Conservation (phyloP, 1,284 basidiomycete genomes). For the Porogramme epimiltina region DNA sequence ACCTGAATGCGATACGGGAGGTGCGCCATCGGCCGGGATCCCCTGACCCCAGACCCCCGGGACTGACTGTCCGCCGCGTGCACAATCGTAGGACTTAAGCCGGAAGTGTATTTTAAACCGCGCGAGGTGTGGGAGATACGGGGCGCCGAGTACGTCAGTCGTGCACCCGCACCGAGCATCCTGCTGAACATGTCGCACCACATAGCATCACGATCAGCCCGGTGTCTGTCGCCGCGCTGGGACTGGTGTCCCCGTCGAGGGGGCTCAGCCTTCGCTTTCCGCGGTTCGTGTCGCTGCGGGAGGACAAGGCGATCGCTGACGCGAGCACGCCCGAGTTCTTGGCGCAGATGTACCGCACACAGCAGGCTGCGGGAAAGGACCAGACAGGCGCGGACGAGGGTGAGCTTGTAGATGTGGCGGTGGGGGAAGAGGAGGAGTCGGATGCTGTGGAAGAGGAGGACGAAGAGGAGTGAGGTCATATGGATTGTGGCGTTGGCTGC, state of each 20-base stretch:
- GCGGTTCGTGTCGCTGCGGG: constrained; percentile 78
- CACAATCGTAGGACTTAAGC: constrained; percentile 57
- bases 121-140: constrained; percentile 91
- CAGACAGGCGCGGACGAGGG: constrained; percentile 49
- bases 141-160: constrained; percentile 77
- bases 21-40: constrained; percentile 36
- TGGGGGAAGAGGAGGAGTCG: constrained; percentile 33
- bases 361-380: constrained; percentile 49
- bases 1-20: constrained; percentile 62
- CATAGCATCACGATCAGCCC: constrained; percentile 85
- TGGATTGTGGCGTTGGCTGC: constrained; percentile 7
- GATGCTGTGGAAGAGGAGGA: constrained; percentile 28
- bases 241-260: constrained; percentile 63
- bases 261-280: constrained; percentile 90
- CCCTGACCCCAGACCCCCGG: no score
- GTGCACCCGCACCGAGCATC: neutral
- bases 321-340: constrained; percentile 79
- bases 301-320: constrained; percentile 81
- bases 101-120: constrained; percentile 86
- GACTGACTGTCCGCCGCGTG: neutral
- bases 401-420: constrained; percentile 56
- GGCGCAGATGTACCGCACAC: constrained; percentile 67
- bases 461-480: constrained; percentile 1
- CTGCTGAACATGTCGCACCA: neutral
- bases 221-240: constrained; percentile 81